phyloP scores from a whole-genome alignment of 1,284 basidiomycete species.

The Ceratobasidium sp. region DNA sequence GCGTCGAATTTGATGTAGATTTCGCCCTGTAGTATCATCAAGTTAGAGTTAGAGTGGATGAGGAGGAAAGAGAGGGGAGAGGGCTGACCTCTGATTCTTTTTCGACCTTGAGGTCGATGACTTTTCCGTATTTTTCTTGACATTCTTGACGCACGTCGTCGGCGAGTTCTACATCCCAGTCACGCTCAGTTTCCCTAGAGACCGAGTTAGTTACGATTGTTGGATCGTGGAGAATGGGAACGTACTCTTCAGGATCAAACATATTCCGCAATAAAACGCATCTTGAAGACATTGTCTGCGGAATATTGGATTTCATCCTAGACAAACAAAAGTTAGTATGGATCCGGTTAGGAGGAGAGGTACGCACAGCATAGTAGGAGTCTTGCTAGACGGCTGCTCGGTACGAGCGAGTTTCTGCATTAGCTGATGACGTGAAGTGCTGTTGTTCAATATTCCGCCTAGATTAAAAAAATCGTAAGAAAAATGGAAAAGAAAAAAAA shows the following conservation, averaged over 20 bases:
- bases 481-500: constrained; percentile 23
- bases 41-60: constrained; percentile 18
- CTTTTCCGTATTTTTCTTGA: constrained; percentile 89
- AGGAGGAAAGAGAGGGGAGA: constrained; percentile 26
- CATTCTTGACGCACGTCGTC: constrained; percentile 97
- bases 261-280: constrained; percentile 93
- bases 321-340: constrained; percentile 47
- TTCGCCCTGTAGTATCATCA: constrained; percentile 87
- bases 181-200: constrained; percentile 88
- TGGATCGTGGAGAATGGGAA: too few relatives aligned
- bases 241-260: constrained; percentile 95
- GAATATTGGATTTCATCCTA: constrained; percentile 76
- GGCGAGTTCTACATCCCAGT: constrained; percentile 96
- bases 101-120: constrained; percentile 91
- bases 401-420: constrained; percentile 99
- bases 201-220: neutral
- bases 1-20: constrained; percentile 94
- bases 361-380: constrained; percentile 70
- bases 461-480: constrained; percentile 63
- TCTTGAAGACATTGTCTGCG: constrained; percentile 82
- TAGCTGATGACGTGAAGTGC: constrained; percentile 94
- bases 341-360: constrained; percentile 45
- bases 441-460: constrained; percentile 81
- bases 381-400: constrained; percentile 71
- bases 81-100: constrained; percentile 88